phyloP scores from a whole-genome alignment of 2,329 filamentous ascomycete genomes.

The Byssoonygena ceratinophila region DNA sequence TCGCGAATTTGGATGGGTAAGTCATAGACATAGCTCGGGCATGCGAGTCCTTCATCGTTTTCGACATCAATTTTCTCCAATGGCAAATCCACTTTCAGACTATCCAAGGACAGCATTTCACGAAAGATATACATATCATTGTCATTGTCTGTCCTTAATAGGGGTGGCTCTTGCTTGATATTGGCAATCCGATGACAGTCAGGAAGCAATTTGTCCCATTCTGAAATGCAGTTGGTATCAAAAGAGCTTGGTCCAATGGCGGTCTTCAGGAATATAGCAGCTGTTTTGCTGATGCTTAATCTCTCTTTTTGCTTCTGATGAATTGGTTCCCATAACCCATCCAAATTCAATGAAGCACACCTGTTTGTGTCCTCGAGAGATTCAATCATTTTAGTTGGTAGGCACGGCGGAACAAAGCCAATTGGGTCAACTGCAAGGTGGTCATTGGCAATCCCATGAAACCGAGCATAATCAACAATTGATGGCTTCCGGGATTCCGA shows the following conservation, averaged over 20 bases:
- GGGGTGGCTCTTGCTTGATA: conserved; percentile 38
- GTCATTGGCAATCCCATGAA: conserved; percentile 34
- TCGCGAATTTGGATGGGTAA: conserved; percentile 21
- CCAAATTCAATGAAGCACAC: conserved; percentile 15
- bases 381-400: no score
- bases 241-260: conserved; percentile 15
- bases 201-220: conserved; percentile 18
- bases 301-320: conserved; percentile 23
- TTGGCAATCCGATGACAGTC: conserved; percentile 19
- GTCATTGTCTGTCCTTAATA: conserved; percentile 39
- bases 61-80: conserved; percentile 30
- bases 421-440: conserved; percentile 26
- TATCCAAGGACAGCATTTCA: conserved; percentile 20
- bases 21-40: conserved; percentile 29
- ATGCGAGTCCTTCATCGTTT: conserved; percentile 36
- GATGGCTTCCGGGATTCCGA: conserved; percentile 25
- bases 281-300: conserved; percentile 25
- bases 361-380: conserved; percentile 19
- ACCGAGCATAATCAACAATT: conserved; percentile 40
- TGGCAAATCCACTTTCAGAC: conserved; percentile 25
- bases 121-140: conserved; percentile 36
- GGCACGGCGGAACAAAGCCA: conserved; percentile 13
- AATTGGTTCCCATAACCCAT: conserved; percentile 5
- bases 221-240: conserved; percentile 7
- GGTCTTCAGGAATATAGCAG: conserved; percentile 25